Evolutionary conservation across 2,329 filamentous ascomycete genomes (phyloP).

Genomic region (Bipolaris victoriae): DNA sequence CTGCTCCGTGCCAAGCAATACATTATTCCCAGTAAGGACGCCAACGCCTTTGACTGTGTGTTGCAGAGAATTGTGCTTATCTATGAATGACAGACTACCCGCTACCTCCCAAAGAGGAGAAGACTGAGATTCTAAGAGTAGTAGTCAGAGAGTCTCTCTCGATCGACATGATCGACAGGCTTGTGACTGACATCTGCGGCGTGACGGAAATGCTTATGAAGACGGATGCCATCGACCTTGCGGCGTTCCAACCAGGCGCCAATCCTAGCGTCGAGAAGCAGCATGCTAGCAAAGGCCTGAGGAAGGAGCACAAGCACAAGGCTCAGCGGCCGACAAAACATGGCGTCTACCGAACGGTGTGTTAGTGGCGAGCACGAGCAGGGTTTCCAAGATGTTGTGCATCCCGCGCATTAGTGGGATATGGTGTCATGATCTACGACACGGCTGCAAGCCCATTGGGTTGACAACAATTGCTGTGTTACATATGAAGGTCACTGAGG

Average conservation of each 20-base stretch:
- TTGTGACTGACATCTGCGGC: slow-evolving; percentile 65
- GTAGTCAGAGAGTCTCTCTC: slow-evolving; percentile 71
- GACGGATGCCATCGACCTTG: slow-evolving; percentile 59
- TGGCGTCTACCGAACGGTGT: slow-evolving; percentile 58
- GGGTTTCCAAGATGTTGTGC: neutral
- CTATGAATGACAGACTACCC: slow-evolving; percentile 61
- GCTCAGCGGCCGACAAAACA: slow-evolving; percentile 54
- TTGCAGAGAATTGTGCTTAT: slow-evolving; percentile 17
- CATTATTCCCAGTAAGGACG: slow-evolving; percentile 66
- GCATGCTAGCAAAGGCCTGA: slow-evolving; percentile 46
- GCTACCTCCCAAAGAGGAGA: slow-evolving; percentile 66
- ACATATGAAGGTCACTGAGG: neutral
- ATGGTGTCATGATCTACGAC: slow-evolving; percentile 1
- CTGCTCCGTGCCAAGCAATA: slow-evolving; percentile 70
- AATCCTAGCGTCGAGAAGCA: slow-evolving; percentile 52
- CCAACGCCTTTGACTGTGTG: neutral
- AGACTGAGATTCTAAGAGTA: slow-evolving; percentile 70
- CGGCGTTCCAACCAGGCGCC: slow-evolving; percentile 53
- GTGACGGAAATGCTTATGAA: slow-evolving; percentile 68
- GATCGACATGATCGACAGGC: slow-evolving; percentile 69
- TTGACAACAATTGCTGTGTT: neutral
- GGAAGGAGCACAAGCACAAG: slow-evolving; percentile 53
- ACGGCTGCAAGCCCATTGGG: neutral
- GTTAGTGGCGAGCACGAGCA: slow-evolving; percentile 35
- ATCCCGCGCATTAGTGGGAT: neutral